phyloP scores from a whole-genome alignment of 768 basidiomycete genomes.

The Podaxis sp. region DNA sequence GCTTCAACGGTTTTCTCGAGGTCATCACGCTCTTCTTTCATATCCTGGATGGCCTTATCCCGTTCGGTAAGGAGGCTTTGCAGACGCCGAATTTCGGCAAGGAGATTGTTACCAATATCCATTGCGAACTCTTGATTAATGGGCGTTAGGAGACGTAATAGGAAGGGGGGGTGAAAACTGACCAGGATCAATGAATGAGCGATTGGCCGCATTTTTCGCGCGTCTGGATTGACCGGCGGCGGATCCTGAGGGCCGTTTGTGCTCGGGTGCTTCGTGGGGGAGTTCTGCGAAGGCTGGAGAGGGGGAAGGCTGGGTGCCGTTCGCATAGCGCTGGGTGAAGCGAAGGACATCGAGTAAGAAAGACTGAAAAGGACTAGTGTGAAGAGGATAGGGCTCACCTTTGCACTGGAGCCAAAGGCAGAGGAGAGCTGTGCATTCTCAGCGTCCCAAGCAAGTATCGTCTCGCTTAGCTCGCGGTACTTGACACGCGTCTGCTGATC shows the following conservation, averaged over 20 bases:
- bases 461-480: slow-evolving; percentile 75
- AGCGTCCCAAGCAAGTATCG: slow-evolving; percentile 71
- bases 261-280: slow-evolving; percentile 61
- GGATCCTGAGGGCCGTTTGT: slow-evolving; percentile 58
- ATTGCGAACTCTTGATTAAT: slow-evolving; percentile 82
- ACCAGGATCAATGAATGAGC: slow-evolving; percentile 83
- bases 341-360: not conserved
- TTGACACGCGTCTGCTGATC: slow-evolving; percentile 68
- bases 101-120: slow-evolving; percentile 91
- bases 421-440: slow-evolving; percentile 77
- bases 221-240: slow-evolving; percentile 84
- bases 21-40: slow-evolving; percentile 91
- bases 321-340: slow-evolving; percentile 30
- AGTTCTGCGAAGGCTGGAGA: slow-evolving; percentile 43
- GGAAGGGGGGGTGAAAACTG: slow-evolving; percentile 24
- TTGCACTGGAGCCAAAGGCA: slow-evolving; percentile 54
- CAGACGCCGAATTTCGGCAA: slow-evolving; percentile 88
- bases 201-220: slow-evolving; percentile 88
- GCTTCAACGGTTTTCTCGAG: slow-evolving; percentile 77
- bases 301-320: slow-evolving; percentile 49
- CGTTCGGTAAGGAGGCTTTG: slow-evolving; percentile 90
- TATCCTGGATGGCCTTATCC: slow-evolving; percentile 89
- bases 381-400: not conserved
- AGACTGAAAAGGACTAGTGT: not conserved
- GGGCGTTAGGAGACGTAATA: slow-evolving; percentile 9